These are phyloP conservation scores for Penicillium sp. DNA, from an alignment of 2,329 filamentous ascomycete species.

Conservation along the genomic window DNA sequence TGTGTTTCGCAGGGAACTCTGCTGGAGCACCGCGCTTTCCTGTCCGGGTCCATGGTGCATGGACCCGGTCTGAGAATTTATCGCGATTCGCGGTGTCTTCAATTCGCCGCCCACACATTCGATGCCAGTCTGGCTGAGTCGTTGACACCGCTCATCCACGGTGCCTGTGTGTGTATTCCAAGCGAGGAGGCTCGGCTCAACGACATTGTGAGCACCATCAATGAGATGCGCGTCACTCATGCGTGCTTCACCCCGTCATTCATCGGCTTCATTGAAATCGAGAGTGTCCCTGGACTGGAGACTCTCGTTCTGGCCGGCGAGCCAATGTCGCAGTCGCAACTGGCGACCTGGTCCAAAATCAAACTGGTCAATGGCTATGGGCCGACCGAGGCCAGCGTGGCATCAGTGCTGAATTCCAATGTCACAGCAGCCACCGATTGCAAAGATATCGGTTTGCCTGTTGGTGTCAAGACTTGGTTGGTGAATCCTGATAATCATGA, in stretches of 20 bases:
- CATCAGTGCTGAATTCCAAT: slow-evolving; percentile 35
- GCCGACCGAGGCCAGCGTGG: slow-evolving; percentile 44
- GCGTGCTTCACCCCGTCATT: slow-evolving; percentile 62
- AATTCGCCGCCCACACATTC: slow-evolving; percentile 57
- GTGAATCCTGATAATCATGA: slow-evolving; percentile 42
- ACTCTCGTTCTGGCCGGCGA: slow-evolving; percentile 48
- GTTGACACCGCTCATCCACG: slow-evolving; percentile 54
- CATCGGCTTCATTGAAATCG: slow-evolving; percentile 48
- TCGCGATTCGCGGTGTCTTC: slow-evolving; percentile 55
- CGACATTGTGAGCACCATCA: slow-evolving; percentile 52
- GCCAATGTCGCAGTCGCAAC: slow-evolving; percentile 48
- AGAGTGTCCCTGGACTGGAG: slow-evolving; percentile 45
- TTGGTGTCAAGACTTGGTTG: slow-evolving; percentile 40
- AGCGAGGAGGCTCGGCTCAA: slow-evolving; percentile 50
- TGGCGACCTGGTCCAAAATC: slow-evolving; percentile 39
- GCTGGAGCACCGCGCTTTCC: slow-evolving; percentile 60
- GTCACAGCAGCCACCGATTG: slow-evolving; percentile 33
- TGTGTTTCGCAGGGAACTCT: slow-evolving; percentile 53
- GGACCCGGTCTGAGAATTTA: slow-evolving; percentile 51
- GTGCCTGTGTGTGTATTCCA: slow-evolving; percentile 61
- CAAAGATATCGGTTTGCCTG: slow-evolving; percentile 37
- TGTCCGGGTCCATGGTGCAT: slow-evolving; percentile 56
- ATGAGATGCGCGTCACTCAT: slow-evolving; percentile 54
- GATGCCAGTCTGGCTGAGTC: slow-evolving; percentile 57
- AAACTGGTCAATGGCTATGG: slow-evolving; percentile 46